Base-by-base conservation (phyloP, 1,284 basidiomycete species). In the Irpex lacteus region DNA sequence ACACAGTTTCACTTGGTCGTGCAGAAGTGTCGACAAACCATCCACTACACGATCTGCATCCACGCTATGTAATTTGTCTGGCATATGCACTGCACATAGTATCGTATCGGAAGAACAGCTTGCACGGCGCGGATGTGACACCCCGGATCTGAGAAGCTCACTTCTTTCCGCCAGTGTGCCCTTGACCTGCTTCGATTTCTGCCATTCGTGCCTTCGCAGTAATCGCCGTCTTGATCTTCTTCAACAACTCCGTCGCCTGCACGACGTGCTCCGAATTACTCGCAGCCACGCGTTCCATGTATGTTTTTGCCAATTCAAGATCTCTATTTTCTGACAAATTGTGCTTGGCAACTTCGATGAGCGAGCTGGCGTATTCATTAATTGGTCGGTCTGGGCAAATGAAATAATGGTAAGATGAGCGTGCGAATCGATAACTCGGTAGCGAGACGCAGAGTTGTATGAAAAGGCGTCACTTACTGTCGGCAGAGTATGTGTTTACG, bases 181-280 rank as follows among this genome's bases (percentile, higher is more conserved):
- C 40, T 15, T 5, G 8, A 2, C 2, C 40, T n/a, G n/a, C n/a
- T n/a, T n/a, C n/a, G n/a, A n/a, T n/a, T n/a, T n/a, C n/a, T n/a
- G n/a, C n/a, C n/a, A n/a, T n/a, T n/a, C n/a, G n/a, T n/a, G n/a
- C n/a, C 54, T 56, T 56, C 26, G 9, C 34, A 13, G 54, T 9
- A 18, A 56, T 32, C 21, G 47, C 56, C 60, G 34, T 53, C 70
- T 82, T 83, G 18, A 88, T 76, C 26, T 75, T 78, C 73, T 89
- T 91, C 59, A 91, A 70, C 70, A 90, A 72, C 37, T 91, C 90
- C 13, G 83, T 76, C 0, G 90, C 91, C 60, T 81, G 79, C 2
- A 77, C 80, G 2, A 90, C 90, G 66, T 92, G 90, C 72, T 92
- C 91, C 19, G 85, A 84, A 74, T 92, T 92, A 70, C 91, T 95